Percentiles rank a stretch among this genome's conserved stretches.
Conservation (phyloP, 2,329 filamentous ascomycete species). For the Colletotrichum sp. region DNA sequence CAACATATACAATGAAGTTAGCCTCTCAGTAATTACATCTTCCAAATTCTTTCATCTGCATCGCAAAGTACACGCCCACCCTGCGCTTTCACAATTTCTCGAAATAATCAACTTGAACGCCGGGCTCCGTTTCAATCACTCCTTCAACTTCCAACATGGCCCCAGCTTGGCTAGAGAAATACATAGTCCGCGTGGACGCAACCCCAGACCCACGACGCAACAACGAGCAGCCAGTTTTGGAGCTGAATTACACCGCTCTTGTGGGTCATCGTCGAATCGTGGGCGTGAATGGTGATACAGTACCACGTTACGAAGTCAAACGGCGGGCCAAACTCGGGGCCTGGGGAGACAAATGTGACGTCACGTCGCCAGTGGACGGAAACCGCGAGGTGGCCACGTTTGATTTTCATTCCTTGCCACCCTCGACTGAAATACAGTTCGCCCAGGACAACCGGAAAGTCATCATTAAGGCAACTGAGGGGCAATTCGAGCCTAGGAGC, state of each 20-base stretch:
- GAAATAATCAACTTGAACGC: not conserved
- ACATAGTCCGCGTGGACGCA: not conserved
- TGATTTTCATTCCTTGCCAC: not conserved
- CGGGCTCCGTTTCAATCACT: not conserved
- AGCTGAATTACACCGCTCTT: conserved; percentile 7
- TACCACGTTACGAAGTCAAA: conserved; percentile 6
- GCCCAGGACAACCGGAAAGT: not conserved
- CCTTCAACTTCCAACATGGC: not conserved
- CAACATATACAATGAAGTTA: not conserved
- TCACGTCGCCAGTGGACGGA: not conserved
- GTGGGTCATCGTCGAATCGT: not conserved
- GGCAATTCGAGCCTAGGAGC: not conserved
- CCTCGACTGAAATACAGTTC: not conserved
- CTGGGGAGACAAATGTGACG: not conserved
- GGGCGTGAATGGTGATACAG: not conserved
- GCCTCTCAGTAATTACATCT: not conserved
- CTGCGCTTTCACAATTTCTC: not conserved
- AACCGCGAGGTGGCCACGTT: not conserved
- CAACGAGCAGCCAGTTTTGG: not conserved
- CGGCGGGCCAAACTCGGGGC: not conserved
- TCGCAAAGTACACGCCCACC: not conserved
- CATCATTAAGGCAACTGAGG: not conserved
- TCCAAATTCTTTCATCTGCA: not conserved
- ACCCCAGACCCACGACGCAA: conserved; percentile 1
- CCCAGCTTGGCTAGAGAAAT: conserved; percentile 8